phyloP scores from a whole-genome alignment of 1,284 basidiomycete genomes.

The Taiwanofungus camphoratus region DNA sequence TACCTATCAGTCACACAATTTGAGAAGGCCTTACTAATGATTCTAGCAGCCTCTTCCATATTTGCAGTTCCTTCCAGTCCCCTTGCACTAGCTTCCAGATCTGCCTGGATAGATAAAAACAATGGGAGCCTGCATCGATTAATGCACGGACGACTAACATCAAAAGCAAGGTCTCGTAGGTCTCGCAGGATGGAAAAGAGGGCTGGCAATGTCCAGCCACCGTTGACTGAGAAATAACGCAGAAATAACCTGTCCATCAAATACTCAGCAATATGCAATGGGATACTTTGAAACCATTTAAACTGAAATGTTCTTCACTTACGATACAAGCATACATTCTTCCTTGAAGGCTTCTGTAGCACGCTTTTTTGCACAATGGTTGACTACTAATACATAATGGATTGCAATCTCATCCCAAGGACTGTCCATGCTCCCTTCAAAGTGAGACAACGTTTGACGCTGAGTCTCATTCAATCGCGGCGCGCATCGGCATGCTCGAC shows the following conservation, averaged over 20 bases:
- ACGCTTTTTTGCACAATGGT: conserved; percentile 59
- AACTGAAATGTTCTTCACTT: conserved; percentile 14
- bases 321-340: conserved; percentile 35
- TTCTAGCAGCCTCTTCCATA: conserved; percentile 89
- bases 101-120: conserved; percentile 51
- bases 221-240: conserved; percentile 70
- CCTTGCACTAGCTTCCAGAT: conserved; percentile 53
- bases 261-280: too few relatives aligned
- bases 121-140: background rate
- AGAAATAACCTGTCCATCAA: conserved; percentile 73
- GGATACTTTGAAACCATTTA: too few relatives aligned
- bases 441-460: conserved; percentile 46
- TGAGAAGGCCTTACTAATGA: conserved; percentile 89
- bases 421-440: conserved; percentile 55
- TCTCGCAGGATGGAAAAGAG: conserved; percentile 78
- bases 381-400: conserved; percentile 70
- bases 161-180: conserved; percentile 75
- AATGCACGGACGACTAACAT: conserved; percentile 35
- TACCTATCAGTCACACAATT: conserved; percentile 88
- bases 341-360: conserved; percentile 72
- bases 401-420: conserved; percentile 83
- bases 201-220: conserved; percentile 78
- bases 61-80: conserved; percentile 60
- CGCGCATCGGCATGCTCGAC: background rate
- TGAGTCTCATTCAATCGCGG: conserved; percentile 22